Evolutionary conservation across 768 basidiomycete genomes (phyloP).

Genomic region (Hypholoma fasciculare): DNA sequence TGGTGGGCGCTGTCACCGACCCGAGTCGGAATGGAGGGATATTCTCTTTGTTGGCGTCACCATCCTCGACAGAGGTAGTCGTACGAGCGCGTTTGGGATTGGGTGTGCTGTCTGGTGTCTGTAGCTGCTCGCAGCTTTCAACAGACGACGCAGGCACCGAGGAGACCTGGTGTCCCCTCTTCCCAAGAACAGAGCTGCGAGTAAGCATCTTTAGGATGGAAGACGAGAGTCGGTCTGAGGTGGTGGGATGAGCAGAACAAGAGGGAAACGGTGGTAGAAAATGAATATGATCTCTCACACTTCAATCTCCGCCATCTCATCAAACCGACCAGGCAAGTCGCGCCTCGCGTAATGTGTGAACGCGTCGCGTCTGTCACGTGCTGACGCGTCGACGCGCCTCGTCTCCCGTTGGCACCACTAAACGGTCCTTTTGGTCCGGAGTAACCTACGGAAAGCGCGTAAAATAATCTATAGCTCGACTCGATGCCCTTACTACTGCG

Average conservation of each 20-base stretch:
- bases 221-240: conserved; percentile 19
- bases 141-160: conserved; percentile 23
- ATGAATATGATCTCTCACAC: conserved; percentile 23
- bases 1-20: conserved; percentile 29
- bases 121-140: conserved; percentile 41
- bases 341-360: conserved; percentile 30
- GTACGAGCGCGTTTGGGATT: conserved; percentile 65
- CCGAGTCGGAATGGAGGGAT: conserved; percentile 60
- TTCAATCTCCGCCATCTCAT: conserved; percentile 40
- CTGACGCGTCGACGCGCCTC: conserved; percentile 16
- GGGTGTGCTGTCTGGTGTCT: conserved; percentile 65
- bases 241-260: conserved; percentile 23
- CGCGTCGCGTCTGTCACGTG: conserved; percentile 40
- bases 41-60: conserved; percentile 75
- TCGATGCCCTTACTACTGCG: no score
- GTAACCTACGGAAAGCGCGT: no score
- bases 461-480: no score
- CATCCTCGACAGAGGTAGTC: conserved; percentile 43
- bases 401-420: conserved; percentile 3
- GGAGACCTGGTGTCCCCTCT: conserved; percentile 41
- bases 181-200: conserved; percentile 53
- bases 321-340: conserved; percentile 21
- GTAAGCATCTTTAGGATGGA: conserved; percentile 37
- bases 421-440: not conserved
- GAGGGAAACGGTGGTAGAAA: conserved; percentile 9